A percentile compares a stretch with the other conserved stretches of the same genome.
These are phyloP conservation scores for Gynostemma pentaphyllum DNA, from an alignment of 306 rosid genomes.

Conservation along the genomic window DNA sequence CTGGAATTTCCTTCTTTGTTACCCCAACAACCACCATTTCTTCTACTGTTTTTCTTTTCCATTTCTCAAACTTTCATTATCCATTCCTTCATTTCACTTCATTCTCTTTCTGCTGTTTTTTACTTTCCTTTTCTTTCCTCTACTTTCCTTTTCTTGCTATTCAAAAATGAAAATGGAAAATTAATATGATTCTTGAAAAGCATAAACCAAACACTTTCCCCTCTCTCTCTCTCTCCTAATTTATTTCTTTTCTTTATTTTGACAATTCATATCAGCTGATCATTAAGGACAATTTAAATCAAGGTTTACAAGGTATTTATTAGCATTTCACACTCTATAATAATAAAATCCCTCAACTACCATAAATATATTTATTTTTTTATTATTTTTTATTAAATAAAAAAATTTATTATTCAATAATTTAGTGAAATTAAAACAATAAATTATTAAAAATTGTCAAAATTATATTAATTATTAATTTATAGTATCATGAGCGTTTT, in stretches of 20 bases:
- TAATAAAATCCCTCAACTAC: too few relatives aligned
- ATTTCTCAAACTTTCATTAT: slow-evolving; percentile 7
- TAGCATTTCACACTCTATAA: background rate
- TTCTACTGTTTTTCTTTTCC: background rate
- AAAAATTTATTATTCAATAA: too few relatives aligned
- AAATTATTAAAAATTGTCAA: too few relatives aligned
- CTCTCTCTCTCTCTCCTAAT: background rate
- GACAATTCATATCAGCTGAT: background rate
- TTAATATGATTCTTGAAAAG: too few relatives aligned
- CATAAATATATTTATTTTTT: too few relatives aligned
- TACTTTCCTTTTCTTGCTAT: slow-evolving; percentile 18
- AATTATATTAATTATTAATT: too few relatives aligned
- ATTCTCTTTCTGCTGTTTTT: slow-evolving; percentile 1
- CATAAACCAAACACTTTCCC: background rate
- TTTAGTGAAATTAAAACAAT: too few relatives aligned
- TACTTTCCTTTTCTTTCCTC: slow-evolving; percentile 2
- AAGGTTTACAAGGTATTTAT: background rate
- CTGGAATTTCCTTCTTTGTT: slow-evolving; percentile 24
- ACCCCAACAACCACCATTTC: slow-evolving; percentile 14
- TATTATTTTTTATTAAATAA: too few relatives aligned
- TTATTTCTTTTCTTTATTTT: background rate
- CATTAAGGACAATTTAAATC: background rate
- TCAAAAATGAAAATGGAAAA: too few relatives aligned
- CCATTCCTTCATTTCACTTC: slow-evolving; percentile 17
- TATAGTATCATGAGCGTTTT: too few relatives aligned